These are phyloP conservation scores for Scheffersomyces quercinus DNA, from an alignment of 1,139 yeast species.

Conservation along the genomic window DNA sequence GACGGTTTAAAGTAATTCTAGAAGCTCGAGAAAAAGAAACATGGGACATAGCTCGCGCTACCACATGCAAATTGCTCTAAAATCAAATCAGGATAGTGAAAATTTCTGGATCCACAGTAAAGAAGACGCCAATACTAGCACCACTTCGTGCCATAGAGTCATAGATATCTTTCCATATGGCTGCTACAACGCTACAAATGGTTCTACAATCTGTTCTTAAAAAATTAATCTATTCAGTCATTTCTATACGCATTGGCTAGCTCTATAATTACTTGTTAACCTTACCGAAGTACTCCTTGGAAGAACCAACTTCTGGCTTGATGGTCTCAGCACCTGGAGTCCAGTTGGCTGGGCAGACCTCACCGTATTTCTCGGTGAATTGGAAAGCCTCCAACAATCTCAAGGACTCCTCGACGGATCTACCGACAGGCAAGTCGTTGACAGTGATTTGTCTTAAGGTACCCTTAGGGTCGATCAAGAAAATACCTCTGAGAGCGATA, in stretches of 20 bases:
- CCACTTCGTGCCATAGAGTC: too few species aligned
- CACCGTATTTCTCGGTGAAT: conserved; percentile 97
- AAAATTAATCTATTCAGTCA: conserved; percentile 15
- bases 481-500: conserved; percentile 95
- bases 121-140: too few species aligned
- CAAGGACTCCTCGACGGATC: conserved; percentile 95
- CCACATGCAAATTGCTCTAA: too few species aligned
- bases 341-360: conserved; percentile 99
- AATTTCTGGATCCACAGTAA: too few species aligned
- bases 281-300: conserved; percentile 79
- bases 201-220: too few species aligned
- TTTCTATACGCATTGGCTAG: conserved; percentile 1
- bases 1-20: too few species aligned
- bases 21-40: too few species aligned
- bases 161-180: too few species aligned
- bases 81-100: too few species aligned
- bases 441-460: conserved; percentile 91
- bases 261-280: conserved; percentile 36
- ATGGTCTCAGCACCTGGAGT: conserved; percentile 95
- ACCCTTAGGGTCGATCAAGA: conserved; percentile 96
- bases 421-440: conserved; percentile 98
- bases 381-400: conserved; percentile 99
- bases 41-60: too few species aligned
- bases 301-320: conserved; percentile 78
- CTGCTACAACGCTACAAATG: too few species aligned